A percentile compares a stretch with the other conserved stretches of the same genome.
Evolutionary conservation across 306 rosid genomes (phyloP).

Genomic region (Corylus americana): DNA sequence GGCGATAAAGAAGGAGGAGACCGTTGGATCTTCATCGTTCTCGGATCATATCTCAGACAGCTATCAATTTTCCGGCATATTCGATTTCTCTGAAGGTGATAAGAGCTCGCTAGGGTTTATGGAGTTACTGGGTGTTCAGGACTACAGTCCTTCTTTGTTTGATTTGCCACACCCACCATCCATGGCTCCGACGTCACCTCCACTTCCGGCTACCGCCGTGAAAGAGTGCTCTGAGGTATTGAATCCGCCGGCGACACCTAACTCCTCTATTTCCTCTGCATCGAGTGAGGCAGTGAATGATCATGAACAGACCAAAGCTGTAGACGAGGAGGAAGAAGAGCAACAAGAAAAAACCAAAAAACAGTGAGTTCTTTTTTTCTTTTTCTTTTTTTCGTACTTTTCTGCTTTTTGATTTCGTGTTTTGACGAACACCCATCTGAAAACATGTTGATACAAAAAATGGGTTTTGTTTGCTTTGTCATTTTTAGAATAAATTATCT

Average conservation of each 20-base stretch:
- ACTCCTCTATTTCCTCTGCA: constrained; percentile 80
- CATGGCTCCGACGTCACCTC: constrained; percentile 20
- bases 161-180: constrained; percentile 46
- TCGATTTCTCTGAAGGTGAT: constrained; percentile 49
- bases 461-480: neutral
- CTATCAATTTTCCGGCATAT: constrained; percentile 38
- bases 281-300: constrained; percentile 68
- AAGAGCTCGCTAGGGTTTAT: constrained; percentile 71
- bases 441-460: constrained; percentile 10
- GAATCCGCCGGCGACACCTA: constrained; percentile 75
- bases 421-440: constrained; percentile 9
- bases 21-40: constrained; percentile 39
- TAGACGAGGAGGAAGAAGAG: constrained; percentile 39
- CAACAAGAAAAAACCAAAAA: constrained; percentile 42
- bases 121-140: constrained; percentile 66
- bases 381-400: neutral
- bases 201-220: constrained; percentile 17
- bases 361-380: constrained; percentile 43
- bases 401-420: neutral
- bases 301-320: constrained; percentile 41
- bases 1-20: constrained; percentile 44
- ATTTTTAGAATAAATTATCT: neutral
- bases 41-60: constrained; percentile 16
- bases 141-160: constrained; percentile 40
- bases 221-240: constrained; percentile 48